These are phyloP conservation scores for Myotisia sp. DNA, from an alignment of 2,329 filamentous ascomycete genomes.

Conservation along the genomic window DNA sequence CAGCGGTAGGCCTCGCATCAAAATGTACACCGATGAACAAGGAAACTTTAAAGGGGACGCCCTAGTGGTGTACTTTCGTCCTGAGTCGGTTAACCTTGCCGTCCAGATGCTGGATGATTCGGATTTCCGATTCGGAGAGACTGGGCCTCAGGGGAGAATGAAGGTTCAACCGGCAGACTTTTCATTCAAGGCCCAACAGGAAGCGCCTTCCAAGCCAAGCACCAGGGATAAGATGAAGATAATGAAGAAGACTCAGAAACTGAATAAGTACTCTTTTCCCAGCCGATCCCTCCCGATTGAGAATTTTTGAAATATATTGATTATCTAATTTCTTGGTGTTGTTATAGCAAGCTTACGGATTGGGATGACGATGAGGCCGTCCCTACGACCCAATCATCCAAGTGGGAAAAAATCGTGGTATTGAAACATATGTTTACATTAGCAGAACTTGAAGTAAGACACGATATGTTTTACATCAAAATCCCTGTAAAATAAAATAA, in stretches of 20 bases:
- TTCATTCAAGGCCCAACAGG: constrained; percentile 79
- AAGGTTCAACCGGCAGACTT: constrained; percentile 71
- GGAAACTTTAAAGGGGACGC: constrained; percentile 90
- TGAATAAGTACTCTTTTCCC: constrained; percentile 52
- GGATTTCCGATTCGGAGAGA: constrained; percentile 56
- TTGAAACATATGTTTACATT: constrained; percentile 89
- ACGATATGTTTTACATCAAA: background rate
- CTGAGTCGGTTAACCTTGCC: constrained; percentile 66
- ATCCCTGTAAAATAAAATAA: background rate
- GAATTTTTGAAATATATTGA: constrained; percentile 12
- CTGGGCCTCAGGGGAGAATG: constrained; percentile 48
- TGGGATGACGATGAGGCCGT: constrained; percentile 83
- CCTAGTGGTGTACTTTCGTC: constrained; percentile 85
- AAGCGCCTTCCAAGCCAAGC: constrained; percentile 40
- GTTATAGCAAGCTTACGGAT: constrained; percentile 64
- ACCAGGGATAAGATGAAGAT: constrained; percentile 72
- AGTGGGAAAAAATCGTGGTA: constrained; percentile 69
- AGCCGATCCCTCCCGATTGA: background rate
- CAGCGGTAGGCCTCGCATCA: constrained; percentile 73
- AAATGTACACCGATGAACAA: constrained; percentile 70
- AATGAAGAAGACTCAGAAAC: constrained; percentile 77
- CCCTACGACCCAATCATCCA: constrained; percentile 41
- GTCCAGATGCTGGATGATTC: constrained; percentile 41
- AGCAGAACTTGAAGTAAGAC: constrained; percentile 52
- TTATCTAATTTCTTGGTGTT: background rate